A percentile compares a stretch with the other conserved stretches of the same genome.
Evolutionary conservation across 495 filamentous ascomycete species (phyloP).

Genomic region (Xylaria longipes): DNA sequence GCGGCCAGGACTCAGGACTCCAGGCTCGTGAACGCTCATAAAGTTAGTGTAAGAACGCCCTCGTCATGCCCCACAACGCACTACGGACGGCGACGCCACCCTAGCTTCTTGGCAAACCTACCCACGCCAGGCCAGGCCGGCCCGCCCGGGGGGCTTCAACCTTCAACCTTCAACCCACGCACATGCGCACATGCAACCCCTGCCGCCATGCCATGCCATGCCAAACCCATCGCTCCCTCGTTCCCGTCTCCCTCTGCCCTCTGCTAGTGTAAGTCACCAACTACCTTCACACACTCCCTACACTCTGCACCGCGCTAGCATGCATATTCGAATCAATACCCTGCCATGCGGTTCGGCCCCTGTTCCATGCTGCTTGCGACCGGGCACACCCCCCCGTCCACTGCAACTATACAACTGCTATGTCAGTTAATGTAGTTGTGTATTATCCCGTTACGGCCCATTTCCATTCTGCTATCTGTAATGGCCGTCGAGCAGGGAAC

Average conservation of each 20-base stretch:
- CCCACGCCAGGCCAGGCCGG: conserved; percentile 16
- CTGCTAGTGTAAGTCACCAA: not conserved
- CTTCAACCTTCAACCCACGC: not conserved
- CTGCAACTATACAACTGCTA: conserved; percentile 8
- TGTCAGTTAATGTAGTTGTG: conserved; percentile 7
- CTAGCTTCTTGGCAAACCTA: conserved; percentile 1
- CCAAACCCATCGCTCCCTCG: not conserved
- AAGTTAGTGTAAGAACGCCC: too few relatives aligned
- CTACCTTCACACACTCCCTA: not conserved
- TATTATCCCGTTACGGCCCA: conserved; percentile 14
- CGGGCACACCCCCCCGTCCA: conserved; percentile 10
- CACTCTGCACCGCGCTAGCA: conserved; percentile 3
- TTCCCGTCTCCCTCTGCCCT: not conserved
- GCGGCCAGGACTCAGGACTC: not conserved
- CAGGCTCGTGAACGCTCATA: not conserved
- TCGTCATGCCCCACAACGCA: conserved; percentile 16
- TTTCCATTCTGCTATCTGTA: conserved; percentile 10
- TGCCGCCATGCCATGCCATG: conserved; percentile 14
- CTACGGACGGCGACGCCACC: conserved; percentile 6
- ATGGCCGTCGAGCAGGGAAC: conserved; percentile 22
- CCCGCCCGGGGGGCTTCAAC: conserved; percentile 18
- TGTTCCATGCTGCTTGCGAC: conserved; percentile 16
- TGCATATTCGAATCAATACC: conserved; percentile 23
- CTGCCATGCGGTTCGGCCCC: conserved; percentile 14
- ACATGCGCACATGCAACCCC: conserved; percentile 14